A percentile compares a stretch with the other conserved stretches of the same genome.
Evolutionary conservation across 768 basidiomycete genomes (phyloP).

Genomic region (Fibroporia radiculosa): DNA sequence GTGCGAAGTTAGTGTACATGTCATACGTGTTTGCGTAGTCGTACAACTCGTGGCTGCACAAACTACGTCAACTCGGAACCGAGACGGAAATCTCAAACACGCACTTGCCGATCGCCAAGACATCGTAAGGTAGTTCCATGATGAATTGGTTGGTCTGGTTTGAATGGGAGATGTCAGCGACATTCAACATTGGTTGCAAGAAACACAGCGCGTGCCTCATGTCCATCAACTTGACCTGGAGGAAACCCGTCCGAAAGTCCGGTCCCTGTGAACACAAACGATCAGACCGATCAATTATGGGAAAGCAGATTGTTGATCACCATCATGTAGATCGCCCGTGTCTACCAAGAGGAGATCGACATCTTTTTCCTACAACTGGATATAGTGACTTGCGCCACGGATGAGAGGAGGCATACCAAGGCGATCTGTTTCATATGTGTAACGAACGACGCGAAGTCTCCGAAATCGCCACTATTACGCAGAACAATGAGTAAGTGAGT

Average conservation of each 20-base stretch:
- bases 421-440: conserved; percentile 5
- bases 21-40: conserved; percentile 58
- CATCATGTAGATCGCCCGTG: conserved; percentile 74
- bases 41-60: conserved; percentile 72
- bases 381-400: background rate
- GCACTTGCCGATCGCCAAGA: conserved; percentile 80
- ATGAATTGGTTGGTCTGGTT: conserved; percentile 79
- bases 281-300: conserved; percentile 6
- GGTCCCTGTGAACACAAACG: conserved; percentile 37
- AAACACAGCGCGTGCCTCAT: conserved; percentile 41
- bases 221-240: conserved; percentile 60
- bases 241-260: conserved; percentile 75
- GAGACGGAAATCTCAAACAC: conserved; percentile 17
- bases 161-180: too few relatives aligned
- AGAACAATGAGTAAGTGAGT: background rate
- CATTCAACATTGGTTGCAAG: background rate
- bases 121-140: conserved; percentile 66
- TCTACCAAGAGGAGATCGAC: conserved; percentile 82
- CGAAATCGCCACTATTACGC: conserved; percentile 41
- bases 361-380: conserved; percentile 42
- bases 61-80: background rate
- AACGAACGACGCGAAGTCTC: conserved; percentile 62
- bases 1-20: conserved; percentile 66
- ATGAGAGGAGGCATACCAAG: background rate
- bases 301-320: conserved; percentile 20